Percentiles rank a stretch among this genome's conserved stretches.
phyloP scores from a whole-genome alignment of 1,139 yeast genomes.

The Candida sp. region DNA sequence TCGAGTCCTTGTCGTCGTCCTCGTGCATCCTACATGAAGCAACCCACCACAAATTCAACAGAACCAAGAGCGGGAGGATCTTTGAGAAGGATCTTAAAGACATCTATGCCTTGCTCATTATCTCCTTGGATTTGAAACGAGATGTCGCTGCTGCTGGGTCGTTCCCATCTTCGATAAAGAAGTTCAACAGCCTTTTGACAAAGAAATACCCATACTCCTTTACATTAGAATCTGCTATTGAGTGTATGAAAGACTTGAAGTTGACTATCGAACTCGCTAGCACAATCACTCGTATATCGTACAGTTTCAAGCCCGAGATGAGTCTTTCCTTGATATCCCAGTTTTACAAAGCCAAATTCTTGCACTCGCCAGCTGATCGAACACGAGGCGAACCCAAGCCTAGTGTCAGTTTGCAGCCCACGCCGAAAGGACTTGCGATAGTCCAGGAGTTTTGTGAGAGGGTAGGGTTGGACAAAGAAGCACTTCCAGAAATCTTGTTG shows the following conservation, averaged over 20 bases:
- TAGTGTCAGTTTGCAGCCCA: conserved; percentile 67
- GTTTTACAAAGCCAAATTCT: conserved; percentile 68
- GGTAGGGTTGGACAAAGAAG: conserved; percentile 51
- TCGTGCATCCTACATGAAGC: conserved; percentile 42
- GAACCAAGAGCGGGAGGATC: conserved; percentile 56
- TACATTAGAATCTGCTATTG: conserved; percentile 53
- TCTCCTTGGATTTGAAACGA: conserved; percentile 49
- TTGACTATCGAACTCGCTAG: conserved; percentile 50
- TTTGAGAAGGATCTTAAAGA: conserved; percentile 61
- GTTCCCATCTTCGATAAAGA: conserved; percentile 4
- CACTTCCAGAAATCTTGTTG: conserved; percentile 49
- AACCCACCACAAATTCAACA: conserved; percentile 32
- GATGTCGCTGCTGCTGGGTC: background rate
- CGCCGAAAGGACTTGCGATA: conserved; percentile 88
- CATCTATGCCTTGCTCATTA: conserved; percentile 56
- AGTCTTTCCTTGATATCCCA: conserved; percentile 54
- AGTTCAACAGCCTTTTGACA: conserved; percentile 14
- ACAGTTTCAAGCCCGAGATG: conserved; percentile 56
- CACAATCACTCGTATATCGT: conserved; percentile 65
- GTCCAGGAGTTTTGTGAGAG: conserved; percentile 62
- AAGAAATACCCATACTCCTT: conserved; percentile 57
- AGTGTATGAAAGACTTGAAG: conserved; percentile 51
- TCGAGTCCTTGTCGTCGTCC: background rate
- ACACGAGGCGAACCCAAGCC: conserved; percentile 54
- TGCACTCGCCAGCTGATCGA: conserved; percentile 81